These are phyloP conservation scores for Harrya chromipes DNA, from an alignment of 768 basidiomycete genomes.

Conservation along the genomic window DNA sequence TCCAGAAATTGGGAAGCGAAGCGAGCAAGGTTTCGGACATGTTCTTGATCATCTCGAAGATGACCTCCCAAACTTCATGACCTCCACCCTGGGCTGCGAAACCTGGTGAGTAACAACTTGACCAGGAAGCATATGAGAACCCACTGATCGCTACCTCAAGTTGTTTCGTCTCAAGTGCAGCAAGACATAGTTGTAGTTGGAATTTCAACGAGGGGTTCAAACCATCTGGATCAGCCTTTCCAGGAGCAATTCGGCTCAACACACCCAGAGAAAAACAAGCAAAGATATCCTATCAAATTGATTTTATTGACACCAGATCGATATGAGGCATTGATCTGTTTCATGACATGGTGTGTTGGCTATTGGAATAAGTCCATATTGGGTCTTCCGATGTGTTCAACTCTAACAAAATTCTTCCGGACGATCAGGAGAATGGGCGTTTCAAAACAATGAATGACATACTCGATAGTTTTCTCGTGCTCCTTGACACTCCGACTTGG, in stretches of 20 bases:
- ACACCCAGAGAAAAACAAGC: conserved; percentile 36
- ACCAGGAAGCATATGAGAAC: conserved; percentile 4
- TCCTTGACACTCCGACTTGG: conserved; percentile 80
- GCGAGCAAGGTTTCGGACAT: conserved; percentile 82
- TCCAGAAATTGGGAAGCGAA: conserved; percentile 93
- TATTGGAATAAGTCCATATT: conserved; percentile 93
- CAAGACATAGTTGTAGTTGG: conserved; percentile 60
- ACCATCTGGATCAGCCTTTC: conserved; percentile 35
- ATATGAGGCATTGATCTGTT: conserved; percentile 67
- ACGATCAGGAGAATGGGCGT: conserved; percentile 9
- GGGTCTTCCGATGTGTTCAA: conserved; percentile 86
- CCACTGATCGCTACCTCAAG: conserved; percentile 60
- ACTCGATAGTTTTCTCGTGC: conserved; percentile 97
- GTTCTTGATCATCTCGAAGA: conserved; percentile 75
- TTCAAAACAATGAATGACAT: conserved; percentile 24
- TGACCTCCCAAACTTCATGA: conserved; percentile 78
- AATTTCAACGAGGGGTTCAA: conserved; percentile 45
- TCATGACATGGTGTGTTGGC: conserved; percentile 87
- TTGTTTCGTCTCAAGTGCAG: conserved; percentile 61
- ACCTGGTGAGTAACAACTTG: not conserved
- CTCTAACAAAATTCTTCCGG: conserved; percentile 77
- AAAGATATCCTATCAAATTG: conserved; percentile 15
- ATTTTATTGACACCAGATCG: conserved; percentile 49
- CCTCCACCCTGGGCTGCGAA: conserved; percentile 62
- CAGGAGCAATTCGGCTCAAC: conserved; percentile 40